Evolutionary conservation across 345 rosid genomes (phyloP).

Genomic region (Heritiera fomes): DNA sequence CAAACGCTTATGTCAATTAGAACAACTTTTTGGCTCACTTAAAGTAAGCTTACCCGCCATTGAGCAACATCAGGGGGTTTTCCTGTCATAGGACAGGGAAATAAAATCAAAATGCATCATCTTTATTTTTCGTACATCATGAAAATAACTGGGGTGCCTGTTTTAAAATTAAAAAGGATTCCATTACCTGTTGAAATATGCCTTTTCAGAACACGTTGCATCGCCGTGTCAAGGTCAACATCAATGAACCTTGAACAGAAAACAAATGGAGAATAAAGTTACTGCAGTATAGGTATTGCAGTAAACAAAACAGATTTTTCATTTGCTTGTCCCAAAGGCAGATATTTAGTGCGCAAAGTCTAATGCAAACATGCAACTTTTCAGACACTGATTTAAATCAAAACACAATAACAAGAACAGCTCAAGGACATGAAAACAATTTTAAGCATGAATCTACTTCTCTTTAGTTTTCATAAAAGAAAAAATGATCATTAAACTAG

Average conservation of each 20-base stretch:
- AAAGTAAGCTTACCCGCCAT: slow-evolving; percentile 61
- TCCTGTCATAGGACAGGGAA: slow-evolving; percentile 44
- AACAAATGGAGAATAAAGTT: slow-evolving; percentile 16
- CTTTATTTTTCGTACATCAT: neutral
- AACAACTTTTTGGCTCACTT: neutral
- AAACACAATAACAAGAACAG: neutral
- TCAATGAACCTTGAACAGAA: slow-evolving; percentile 67
- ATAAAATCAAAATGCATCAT: neutral
- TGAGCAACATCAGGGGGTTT: slow-evolving; percentile 73
- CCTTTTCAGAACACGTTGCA: slow-evolving; percentile 71
- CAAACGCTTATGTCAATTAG: neutral
- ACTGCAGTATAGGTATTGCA: neutral
- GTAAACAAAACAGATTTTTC: slow-evolving; percentile 2
- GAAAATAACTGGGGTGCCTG: neutral
- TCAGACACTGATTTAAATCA: neutral
- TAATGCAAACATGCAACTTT: neutral
- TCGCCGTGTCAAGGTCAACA: slow-evolving; percentile 67
- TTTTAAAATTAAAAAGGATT: neutral
- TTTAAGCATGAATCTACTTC: no score
- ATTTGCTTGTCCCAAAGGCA: neutral
- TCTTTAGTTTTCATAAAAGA: no score
- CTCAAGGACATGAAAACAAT: no score
- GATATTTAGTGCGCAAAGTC: neutral
- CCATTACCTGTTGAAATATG: slow-evolving; percentile 74
- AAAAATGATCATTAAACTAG: no score